Base-by-base conservation (phyloP, 495 filamentous ascomycete species). In the Rhizodiscina lignyota region DNA sequence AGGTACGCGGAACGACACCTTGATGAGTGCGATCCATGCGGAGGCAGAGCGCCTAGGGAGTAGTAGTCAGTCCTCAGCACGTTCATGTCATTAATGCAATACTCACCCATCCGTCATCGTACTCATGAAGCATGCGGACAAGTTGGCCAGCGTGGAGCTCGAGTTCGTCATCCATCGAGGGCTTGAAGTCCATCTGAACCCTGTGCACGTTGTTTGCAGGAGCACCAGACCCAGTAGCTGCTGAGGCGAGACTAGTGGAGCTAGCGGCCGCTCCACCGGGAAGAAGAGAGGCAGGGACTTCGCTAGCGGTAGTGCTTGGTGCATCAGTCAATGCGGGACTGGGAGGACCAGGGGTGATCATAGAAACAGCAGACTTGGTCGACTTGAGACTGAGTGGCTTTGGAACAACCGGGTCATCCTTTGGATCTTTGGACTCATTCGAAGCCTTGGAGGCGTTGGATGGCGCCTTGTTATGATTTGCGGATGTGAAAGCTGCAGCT, bases 31-130 rank as follows among this genome's bases (percentile, higher is more conserved):
- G 77, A 56, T 96, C 87, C 32, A 96, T 72, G 41, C 81, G 79
- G 48, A 79, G 74, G 56, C 89, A 96, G 35, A 94, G 79, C 44
- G 86, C 82, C 79, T 85, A 28, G 22, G 38, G 2, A 42, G 42
- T 16, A 50, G 73, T 64, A 68, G 64, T 47, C 38, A 32, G 17
- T 6, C 8, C 10, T 32, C 33, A 35, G 34, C 2, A 31, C 13
- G 11, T 27, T 12, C 17, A 17, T 10, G 5, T 34, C 19, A 24
- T 21, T 21, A 5, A 17, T 41, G 23, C 15, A 38, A 4, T 11
- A 66, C 77, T 66, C 73, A 84, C 81, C 89, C 89, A 99, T 52
- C 89, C 89, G 63, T 99, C 89, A 52, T 99, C 91, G 53, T 96
- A 99, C 55, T 94, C 87, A 44, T 96, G 84, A 23, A 96, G 55